phyloP scores from a whole-genome alignment of 441 rosid genomes.

The Gossypium armourianum region DNA sequence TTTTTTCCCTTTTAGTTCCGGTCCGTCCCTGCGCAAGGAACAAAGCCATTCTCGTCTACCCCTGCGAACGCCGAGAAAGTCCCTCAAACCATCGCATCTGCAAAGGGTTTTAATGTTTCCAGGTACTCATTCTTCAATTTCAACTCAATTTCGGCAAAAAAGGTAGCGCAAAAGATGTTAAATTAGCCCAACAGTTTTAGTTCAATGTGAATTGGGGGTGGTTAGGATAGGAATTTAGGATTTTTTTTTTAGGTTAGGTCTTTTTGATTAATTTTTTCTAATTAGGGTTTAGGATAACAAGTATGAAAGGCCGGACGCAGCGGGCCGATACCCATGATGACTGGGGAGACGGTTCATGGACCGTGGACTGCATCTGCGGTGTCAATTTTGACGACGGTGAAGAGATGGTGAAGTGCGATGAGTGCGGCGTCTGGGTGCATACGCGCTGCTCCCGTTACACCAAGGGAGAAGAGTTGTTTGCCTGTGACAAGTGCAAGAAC shows the following conservation, averaged over 20 bases:
- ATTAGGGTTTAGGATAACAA: slow-evolving; percentile 8
- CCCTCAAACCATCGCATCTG: background rate
- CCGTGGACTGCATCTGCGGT: slow-evolving; percentile 93
- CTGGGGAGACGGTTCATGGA: slow-evolving; percentile 95
- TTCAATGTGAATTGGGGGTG: slow-evolving; percentile 10
- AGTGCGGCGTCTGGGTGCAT: slow-evolving; percentile 97
- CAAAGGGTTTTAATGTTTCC: background rate
- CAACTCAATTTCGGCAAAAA: slow-evolving; percentile 2
- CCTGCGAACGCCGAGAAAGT: background rate
- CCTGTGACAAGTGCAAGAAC: slow-evolving; percentile 79
- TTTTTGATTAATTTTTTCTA: background rate
- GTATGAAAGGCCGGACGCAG: slow-evolving; percentile 56
- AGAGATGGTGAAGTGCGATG: slow-evolving; percentile 97
- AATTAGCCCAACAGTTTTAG: background rate
- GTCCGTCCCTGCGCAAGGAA: background rate
- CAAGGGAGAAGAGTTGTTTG: slow-evolving; percentile 66
- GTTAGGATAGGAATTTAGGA: background rate
- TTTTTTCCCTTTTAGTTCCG: slow-evolving; percentile 19
- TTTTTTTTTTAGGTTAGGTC: background rate
- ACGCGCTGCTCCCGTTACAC: slow-evolving; percentile 86
- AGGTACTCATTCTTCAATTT: slow-evolving; percentile 14
- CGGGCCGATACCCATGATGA: slow-evolving; percentile 68
- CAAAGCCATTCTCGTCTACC: background rate
- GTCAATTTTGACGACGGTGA: slow-evolving; percentile 89
- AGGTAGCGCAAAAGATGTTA: background rate